These are phyloP conservation scores for Fusarium sp. DNA, from an alignment of 2,329 filamentous ascomycete species.

Conservation along the genomic window DNA sequence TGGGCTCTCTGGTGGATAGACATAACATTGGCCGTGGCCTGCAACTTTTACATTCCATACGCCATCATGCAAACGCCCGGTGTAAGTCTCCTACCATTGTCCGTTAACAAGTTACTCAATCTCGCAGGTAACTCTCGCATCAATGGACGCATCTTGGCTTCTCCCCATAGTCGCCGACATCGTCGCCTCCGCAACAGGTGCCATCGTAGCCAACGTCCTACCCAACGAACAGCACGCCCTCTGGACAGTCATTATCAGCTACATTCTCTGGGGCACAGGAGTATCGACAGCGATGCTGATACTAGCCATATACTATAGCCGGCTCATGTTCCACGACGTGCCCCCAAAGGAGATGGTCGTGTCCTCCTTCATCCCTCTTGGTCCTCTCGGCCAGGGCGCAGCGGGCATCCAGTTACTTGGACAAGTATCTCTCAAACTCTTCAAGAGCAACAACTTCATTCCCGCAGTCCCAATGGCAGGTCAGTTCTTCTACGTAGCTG, in stretches of 20 bases:
- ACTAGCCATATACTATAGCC: constrained; percentile 71
- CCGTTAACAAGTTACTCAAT: constrained; percentile 7
- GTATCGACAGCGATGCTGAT: constrained; percentile 64
- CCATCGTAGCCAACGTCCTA: constrained; percentile 67
- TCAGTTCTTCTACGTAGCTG: constrained; percentile 66
- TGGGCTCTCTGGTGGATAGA: constrained; percentile 69
- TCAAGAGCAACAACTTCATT: constrained; percentile 48
- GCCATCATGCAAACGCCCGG: constrained; percentile 52
- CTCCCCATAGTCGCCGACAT: constrained; percentile 73
- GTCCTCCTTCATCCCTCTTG: constrained; percentile 71
- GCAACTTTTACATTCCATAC: constrained; percentile 62
- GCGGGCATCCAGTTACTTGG: constrained; percentile 62
- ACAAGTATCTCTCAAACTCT: constrained; percentile 51
- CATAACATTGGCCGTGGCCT: constrained; percentile 57
- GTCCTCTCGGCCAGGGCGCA: constrained; percentile 72
- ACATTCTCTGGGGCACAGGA: constrained; percentile 72
- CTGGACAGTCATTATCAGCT: constrained; percentile 67
- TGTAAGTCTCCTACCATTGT: constrained; percentile 49
- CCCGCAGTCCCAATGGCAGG: constrained; percentile 61
- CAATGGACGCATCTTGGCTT: constrained; percentile 70
- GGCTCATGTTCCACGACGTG: constrained; percentile 69
- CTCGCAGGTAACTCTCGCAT: constrained; percentile 33
- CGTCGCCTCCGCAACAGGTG: constrained; percentile 70
- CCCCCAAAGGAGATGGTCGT: constrained; percentile 72
- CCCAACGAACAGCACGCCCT: constrained; percentile 62